Base-by-base conservation (phyloP, 106 monocot genomes). In the Iris macrosiphon region DNA sequence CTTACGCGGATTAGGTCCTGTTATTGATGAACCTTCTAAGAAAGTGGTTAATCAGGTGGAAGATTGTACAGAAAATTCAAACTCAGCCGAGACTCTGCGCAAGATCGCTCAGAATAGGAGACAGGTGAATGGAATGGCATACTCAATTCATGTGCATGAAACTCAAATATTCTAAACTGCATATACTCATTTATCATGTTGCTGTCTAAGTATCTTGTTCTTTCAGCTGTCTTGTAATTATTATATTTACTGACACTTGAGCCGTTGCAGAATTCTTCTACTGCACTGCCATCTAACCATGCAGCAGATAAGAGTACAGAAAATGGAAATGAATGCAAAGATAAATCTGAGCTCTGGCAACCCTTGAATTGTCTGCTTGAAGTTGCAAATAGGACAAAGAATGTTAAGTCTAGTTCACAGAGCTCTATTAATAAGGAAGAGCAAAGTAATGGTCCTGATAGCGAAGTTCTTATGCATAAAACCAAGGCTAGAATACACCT, bases 361-460 rank as follows among this genome's bases (percentile, higher is more conserved):
- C 85, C 88, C 52, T 72, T 88, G 38, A 88, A 81, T 65, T 84
- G 75, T 62, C 66, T 88, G n/a, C 72, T 95, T 28, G 89, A 89
- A 72, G 89, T 65, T 46, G 89, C 82, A 49, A 81, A 73, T 17
- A 72, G 69, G 56, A 78, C 77, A 31, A 89, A 89, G 57, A 31
- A 62, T 35, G 29, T 58, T 16, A 82, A 65, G 59, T 55, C 59
- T 35, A 68, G 72, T 65, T 38, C 62, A 18, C 75, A 70, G 17
- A 64, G 17, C 54, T 44, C 45, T 43, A 45, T 45, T 63, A 23
- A 65, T 10, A 79, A 92, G 54, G 42, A 48, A 64, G 78, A 75
- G 22, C 57, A 87, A 69, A 68, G 34, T 20, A 73, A 73, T 63
- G 60, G 67, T 10, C 31, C 33, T 23, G 63, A 78, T 52, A 55